A percentile compares a stretch with the other conserved stretches of the same genome.
Conservation (phyloP, 73 alveolate species). For the Paramecium tetraurelia region DNA sequence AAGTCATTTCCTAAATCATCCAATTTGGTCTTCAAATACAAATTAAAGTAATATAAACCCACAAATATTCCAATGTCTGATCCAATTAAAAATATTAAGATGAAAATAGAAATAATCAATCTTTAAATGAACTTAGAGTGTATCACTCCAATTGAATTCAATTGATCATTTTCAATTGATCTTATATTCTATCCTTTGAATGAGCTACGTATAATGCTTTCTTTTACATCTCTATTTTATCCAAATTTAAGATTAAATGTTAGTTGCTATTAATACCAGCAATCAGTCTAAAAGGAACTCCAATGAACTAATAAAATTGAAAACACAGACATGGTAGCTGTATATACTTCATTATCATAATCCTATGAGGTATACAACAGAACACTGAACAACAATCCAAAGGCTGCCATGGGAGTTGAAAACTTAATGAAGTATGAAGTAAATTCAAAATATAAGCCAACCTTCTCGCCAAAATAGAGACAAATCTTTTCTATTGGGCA, state of each 20-base stretch:
- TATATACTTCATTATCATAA: neutral
- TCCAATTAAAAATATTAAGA: neutral
- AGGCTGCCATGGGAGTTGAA: neutral
- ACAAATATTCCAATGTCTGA: neutral
- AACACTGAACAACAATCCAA: constrained; percentile 24
- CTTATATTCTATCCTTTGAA: neutral
- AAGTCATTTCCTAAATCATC: neutral
- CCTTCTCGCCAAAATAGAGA: constrained; percentile 55
- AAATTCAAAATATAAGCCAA: constrained; percentile 42
- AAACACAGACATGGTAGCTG: neutral
- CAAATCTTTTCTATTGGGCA: constrained; percentile 47
- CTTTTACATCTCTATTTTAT: neutral
- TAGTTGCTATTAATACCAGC: neutral
- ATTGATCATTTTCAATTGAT: constrained; percentile 14
- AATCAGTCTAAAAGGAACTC: neutral
- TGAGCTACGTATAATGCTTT: neutral
- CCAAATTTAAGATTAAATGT: constrained; percentile 23
- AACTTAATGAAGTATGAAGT: neutral
- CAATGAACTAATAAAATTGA: neutral
- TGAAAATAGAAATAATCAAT: neutral
- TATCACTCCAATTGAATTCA: neutral
- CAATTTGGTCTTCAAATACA: neutral
- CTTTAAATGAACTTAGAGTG: neutral
- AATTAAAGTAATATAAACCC: neutral
- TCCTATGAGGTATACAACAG: neutral